Evolutionary conservation across 768 basidiomycete species (phyloP), one percentile per base, ranked within the genome.

Genomic region (Multifurca ochricompacta): DNA sequence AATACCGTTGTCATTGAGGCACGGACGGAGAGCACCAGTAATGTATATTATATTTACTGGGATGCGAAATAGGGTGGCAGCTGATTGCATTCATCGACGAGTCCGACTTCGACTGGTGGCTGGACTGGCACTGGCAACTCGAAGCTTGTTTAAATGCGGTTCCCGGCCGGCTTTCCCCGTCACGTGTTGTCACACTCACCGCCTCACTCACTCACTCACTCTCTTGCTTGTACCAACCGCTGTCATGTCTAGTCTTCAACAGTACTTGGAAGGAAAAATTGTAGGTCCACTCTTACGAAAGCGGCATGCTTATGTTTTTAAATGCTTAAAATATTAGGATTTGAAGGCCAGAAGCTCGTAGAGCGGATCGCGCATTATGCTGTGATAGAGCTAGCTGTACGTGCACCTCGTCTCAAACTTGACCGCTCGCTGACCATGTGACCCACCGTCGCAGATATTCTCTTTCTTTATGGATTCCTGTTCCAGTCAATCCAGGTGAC

Each of bases 391-490:
- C 63, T 76, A 14, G 75, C 77, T 32, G 82, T 83, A 48, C 64
- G 75, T 70, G 45, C 34, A 30, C 28, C 25, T 18, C 27, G 35
- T 32, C 21, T 47, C 47, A 4, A 41, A 21, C 41, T 42, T 48
- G 10, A 13, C 13, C 46, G 2, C 31, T 13, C 2, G 35, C 37
- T 21, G 25, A 48, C 31, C 6, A 14, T 25, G n/a, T 19, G 10
- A 32, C 36, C 6, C 9, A 18, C 10, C 59, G 19, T 51, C 23
- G 3, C 48, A 84, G 84, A 64, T 74, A 25, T 56, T 79, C 25
- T 76, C 80, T 1, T 84, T 86, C 65, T 61, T 80, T 7, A 61
- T 74, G 84, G 84, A 14, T 79, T 83, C 54, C 73, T 69, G 2
- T 59, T 77, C 37, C 82, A 85, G 62, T 80, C 79, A 10, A 65